Evolutionary conservation across 352 stramenopile species (phyloP), one percentile per base, ranked within the genome.

Genomic region (Phytophthora niederhauseri): DNA sequence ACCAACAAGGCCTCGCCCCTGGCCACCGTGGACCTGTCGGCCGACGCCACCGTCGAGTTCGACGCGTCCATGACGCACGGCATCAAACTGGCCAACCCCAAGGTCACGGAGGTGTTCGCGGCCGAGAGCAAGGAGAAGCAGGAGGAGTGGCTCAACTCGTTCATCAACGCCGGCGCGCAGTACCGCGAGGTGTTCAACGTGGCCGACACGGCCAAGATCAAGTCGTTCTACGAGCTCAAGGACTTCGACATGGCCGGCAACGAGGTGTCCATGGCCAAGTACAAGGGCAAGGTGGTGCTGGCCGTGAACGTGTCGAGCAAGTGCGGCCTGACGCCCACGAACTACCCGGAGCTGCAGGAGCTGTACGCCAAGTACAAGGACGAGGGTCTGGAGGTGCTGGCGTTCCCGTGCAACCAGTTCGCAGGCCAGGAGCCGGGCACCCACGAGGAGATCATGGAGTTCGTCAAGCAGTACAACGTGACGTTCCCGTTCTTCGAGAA

Each of bases 381-480:
- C 3, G 64, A 82, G 46, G 84, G 83, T 0, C 72, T 95, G 6
- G 78, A 86, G 60, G 62, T 92, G 22, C 67, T 97, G 24, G 84
- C 80, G 0, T 97, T 96, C 75, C 91, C 91, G 30, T 95, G 85
- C 72, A 96, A 96, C 76, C 89, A 96, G 66, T 97, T 97, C 66
- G 28, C 20, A 3, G 20, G 53, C 6, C 67, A 75, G 34, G 67
- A 75, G 67, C 67, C 67, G 0, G 78, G 77, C 34, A 77, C 61
- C 8, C 86, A 97, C 74, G 91, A 97, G 70, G 80, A 90, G 61
- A 92, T 92, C 68, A 61, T 77, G 57, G 68, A 73, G 50, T 89
- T 89, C 69, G 80, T 85, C 15, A 72, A 82, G 70, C 64, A 79
- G 59, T 86, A 86, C 66, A 74, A 73, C 17, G 57, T 86, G 17